phyloP scores from a whole-genome alignment of 495 filamentous ascomycete species.

The Penicillium cataractarum region DNA sequence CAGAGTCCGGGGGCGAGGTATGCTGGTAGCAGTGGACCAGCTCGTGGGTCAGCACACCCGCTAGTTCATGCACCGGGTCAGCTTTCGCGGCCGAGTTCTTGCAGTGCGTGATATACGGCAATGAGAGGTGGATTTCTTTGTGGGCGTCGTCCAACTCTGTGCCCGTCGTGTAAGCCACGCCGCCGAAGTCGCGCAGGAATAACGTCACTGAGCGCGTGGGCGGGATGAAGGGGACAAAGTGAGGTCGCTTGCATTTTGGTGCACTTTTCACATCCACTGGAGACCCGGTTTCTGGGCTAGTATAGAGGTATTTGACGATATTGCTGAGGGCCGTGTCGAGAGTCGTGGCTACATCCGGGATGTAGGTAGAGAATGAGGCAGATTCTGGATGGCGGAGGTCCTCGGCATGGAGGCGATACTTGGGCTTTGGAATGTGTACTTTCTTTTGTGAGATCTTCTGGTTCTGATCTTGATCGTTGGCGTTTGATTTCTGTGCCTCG shows the following conservation, averaged over 20 bases:
- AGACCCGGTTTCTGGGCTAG: constrained; percentile 24
- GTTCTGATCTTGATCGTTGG: constrained; percentile 1
- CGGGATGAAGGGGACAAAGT: constrained; percentile 45
- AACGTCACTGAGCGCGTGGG: constrained; percentile 80
- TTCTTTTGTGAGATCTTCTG: constrained; percentile 5
- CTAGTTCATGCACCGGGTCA: constrained; percentile 63
- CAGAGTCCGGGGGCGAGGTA: constrained; percentile 59
- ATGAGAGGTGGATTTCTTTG: constrained; percentile 91
- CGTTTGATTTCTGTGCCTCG: background rate
- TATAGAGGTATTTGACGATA: constrained; percentile 70
- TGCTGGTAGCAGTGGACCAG: constrained; percentile 97
- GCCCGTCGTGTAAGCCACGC: constrained; percentile 89
- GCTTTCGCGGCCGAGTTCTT: constrained; percentile 27
- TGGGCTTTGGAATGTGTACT: constrained; percentile 50
- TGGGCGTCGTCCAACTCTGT: constrained; percentile 82
- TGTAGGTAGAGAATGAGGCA: constrained; percentile 61
- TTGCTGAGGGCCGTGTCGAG: constrained; percentile 62
- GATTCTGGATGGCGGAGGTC: constrained; percentile 70
- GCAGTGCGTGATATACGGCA: constrained; percentile 67
- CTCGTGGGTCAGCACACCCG: constrained; percentile 86
- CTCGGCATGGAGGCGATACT: constrained; percentile 69
- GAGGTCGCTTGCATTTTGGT: constrained; percentile 15
- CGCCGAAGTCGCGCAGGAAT: constrained; percentile 75
- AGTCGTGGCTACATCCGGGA: constrained; percentile 58
- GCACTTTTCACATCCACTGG: background rate